Conservation (phyloP, 257 asterid species). For the Scutellaria minor region DNA sequence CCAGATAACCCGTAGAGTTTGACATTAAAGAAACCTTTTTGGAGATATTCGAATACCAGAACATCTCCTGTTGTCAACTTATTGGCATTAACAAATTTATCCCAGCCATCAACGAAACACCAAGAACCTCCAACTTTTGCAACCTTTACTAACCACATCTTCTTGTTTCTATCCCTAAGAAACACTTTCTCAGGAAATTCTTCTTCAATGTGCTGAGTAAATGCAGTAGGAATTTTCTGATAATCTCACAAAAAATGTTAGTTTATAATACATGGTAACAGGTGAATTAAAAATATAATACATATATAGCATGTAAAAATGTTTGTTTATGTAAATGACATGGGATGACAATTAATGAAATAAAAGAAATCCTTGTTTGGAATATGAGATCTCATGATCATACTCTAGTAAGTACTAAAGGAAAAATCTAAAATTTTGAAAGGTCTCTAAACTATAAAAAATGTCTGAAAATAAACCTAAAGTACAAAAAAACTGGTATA, state of each 20-base stretch:
- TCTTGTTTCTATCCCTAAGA: neutral
- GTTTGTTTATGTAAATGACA: no score
- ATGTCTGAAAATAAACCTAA: no score
- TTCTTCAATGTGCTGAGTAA: neutral
- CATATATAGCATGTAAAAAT: no score
- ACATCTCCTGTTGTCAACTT: neutral
- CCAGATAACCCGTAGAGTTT: neutral
- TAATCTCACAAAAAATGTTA: neutral
- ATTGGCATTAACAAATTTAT: neutral
- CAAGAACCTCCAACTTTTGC: neutral
- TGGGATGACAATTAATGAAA: no score
- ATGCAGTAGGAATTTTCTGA: slow-evolving; percentile 22
- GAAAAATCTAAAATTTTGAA: no score
- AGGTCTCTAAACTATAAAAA: no score
- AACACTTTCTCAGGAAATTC: neutral
- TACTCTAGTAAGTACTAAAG: no score
- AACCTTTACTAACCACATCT: neutral
- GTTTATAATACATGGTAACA: neutral
- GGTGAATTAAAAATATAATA: no score
- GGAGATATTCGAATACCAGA: neutral
- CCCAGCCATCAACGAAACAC: slow-evolving; percentile 21
- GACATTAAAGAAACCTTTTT: neutral
- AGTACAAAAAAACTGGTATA: no score
- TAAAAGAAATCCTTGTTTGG: no score
- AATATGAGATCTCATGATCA: no score